A percentile compares a stretch with the other conserved stretches of the same genome.
phyloP scores from a whole-genome alignment of 2,329 filamentous ascomycete genomes.

The Bipolaris sorokiniana region DNA sequence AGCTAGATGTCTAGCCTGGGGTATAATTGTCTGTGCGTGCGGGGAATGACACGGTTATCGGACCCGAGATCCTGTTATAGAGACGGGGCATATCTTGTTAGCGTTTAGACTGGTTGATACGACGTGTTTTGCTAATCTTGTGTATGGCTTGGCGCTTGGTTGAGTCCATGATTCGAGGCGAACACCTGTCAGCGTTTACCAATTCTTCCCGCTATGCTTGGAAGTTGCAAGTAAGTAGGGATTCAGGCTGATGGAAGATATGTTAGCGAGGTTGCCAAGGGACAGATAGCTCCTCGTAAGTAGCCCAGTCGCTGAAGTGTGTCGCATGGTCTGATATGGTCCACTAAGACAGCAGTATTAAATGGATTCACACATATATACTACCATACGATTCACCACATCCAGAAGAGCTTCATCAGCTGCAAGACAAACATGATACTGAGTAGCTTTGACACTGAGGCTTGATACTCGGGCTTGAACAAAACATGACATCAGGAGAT shows the following conservation, averaged over 20 bases:
- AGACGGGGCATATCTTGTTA: neutral
- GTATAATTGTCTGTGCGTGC: neutral
- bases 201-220: neutral
- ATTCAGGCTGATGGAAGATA: neutral
- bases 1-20: neutral
- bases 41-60: neutral
- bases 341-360: neutral
- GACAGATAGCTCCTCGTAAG: neutral
- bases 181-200: neutral
- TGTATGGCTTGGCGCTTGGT: neutral
- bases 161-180: too few species aligned
- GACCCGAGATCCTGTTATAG: neutral
- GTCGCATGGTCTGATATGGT: neutral
- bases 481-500: neutral
- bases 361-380: neutral
- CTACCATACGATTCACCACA: neutral
- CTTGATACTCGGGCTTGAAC: neutral
- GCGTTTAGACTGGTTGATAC: neutral
- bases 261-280: neutral
- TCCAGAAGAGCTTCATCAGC: neutral
- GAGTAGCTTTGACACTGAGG: neutral
- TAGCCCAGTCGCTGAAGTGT: too few species aligned
- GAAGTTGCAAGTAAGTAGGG: neutral
- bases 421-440: neutral
- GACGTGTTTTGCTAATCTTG: neutral